Evolutionary conservation across 345 rosid genomes (phyloP), one percentile per base, ranked within the genome.

Genomic region (Turnera subulata): DNA sequence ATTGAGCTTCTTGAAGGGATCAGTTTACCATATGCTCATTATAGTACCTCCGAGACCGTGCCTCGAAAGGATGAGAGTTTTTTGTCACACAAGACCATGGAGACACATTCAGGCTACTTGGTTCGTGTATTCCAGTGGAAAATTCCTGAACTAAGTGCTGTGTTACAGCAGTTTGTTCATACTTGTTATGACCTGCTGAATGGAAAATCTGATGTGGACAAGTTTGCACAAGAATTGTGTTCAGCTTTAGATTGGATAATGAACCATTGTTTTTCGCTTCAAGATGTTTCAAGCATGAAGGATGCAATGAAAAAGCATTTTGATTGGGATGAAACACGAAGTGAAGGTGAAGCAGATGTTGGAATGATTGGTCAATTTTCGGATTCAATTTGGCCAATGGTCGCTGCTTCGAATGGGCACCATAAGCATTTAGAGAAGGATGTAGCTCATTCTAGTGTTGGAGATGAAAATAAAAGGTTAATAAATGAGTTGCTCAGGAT

Each of bases 231-330:
- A 67, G 97, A 85, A 67, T 63, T 87, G 33, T 64, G 76, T 70
- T 68, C 70, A 51, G 55, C 89, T 53, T 61, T 93, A 71, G 94
- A 85, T 56, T 93, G 99, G 97, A 80, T 81, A 50, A 75, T 86
- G 61, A 89, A 80, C 68, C 93, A 89, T 37, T 89, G 99, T 57
- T 89, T 89, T 65, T 86, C 99, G 56, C 76, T 89, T 51, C 96
- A 89, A 80, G 94, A 89, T 77, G 95, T 86, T 82, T 79, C 96
- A 57, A 83, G 86, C 88, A 92, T 83, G 91, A 83, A 69, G 72
- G 80, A 84, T 57, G 89, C 73, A 59, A 70, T 84, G 23, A 78
- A 76, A 76, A 86, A 82, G 74, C 79, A 79, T 46, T 72, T 75
- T 25, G 80, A 86, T 32, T 78, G 89, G 85, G 96, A 84, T 68